phyloP scores from a whole-genome alignment of 495 filamentous ascomycete species.

The Penicillium subrubescens region DNA sequence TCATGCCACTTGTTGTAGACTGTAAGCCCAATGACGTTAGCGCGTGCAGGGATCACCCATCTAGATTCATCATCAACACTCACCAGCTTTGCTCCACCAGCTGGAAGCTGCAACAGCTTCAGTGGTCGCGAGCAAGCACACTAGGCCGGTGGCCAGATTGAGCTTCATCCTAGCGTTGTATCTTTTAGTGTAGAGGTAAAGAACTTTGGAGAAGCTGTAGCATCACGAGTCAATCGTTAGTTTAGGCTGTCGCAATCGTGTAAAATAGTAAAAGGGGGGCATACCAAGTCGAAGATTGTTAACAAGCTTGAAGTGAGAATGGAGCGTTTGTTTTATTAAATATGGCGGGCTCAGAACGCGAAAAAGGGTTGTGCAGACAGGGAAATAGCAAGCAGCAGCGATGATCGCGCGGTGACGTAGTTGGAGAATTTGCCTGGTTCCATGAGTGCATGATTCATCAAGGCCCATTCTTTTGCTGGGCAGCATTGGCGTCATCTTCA shows the following conservation, averaged over 20 bases:
- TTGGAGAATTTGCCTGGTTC: slow-evolving; percentile 30
- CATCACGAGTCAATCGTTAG: slow-evolving; percentile 1
- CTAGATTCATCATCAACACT: slow-evolving; percentile 28
- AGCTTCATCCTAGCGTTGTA: slow-evolving; percentile 66
- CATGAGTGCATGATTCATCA: slow-evolving; percentile 34
- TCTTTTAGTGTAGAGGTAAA: slow-evolving; percentile 3
- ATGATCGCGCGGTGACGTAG: slow-evolving; percentile 51
- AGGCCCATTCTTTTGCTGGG: slow-evolving; percentile 17
- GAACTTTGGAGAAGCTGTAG: slow-evolving; percentile 9
- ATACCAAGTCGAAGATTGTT: slow-evolving; percentile 2
- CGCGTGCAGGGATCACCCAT: not conserved
- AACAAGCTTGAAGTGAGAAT: slow-evolving; percentile 4
- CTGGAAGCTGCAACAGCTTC: slow-evolving; percentile 67
- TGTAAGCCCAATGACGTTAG: slow-evolving; percentile 38
- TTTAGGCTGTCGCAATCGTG: not conserved
- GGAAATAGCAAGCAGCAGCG: slow-evolving; percentile 23
- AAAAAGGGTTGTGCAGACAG: slow-evolving; percentile 10
- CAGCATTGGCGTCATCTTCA: slow-evolving; percentile 13
- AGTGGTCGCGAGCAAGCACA: slow-evolving; percentile 67
- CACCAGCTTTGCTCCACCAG: slow-evolving; percentile 86
- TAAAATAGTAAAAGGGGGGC: not conserved
- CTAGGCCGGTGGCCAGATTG: slow-evolving; percentile 63
- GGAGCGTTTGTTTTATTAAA: slow-evolving; percentile 14
- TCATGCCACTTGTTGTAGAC: slow-evolving; percentile 99
- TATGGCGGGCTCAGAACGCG: slow-evolving; percentile 15